Evolutionary conservation across 1,139 yeast genomes (phyloP).

Genomic region (Debaryomycetaceae sp.): DNA sequence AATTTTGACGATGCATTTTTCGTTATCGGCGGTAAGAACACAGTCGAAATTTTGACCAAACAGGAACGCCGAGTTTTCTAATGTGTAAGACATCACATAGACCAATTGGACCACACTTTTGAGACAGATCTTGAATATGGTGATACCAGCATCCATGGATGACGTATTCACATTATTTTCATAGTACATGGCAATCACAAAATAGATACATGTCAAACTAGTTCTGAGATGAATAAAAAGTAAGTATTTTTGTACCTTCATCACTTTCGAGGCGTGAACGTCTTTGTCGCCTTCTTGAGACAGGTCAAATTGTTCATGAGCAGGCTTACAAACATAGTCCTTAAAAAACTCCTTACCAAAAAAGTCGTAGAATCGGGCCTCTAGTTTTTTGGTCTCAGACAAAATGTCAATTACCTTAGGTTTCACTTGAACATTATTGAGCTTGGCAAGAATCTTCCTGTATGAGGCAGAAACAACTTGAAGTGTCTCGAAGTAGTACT

Average conservation of each 20-base stretch:
- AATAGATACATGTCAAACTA: conserved; percentile 43
- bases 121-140: conserved; percentile 41
- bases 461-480: conserved; percentile 24
- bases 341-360: conserved; percentile 46
- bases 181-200: conserved; percentile 41
- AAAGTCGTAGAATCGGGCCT: conserved; percentile 31
- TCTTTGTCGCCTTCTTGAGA: conserved; percentile 8
- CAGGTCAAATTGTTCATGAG: conserved; percentile 6
- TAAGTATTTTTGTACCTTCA: conserved; percentile 36
- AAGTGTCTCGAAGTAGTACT: conserved; percentile 14
- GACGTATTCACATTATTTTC: conserved; percentile 31
- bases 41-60: conserved; percentile 44
- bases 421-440: conserved; percentile 26
- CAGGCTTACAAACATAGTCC: conserved; percentile 37
- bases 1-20: conserved; percentile 42
- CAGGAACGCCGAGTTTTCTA: conserved; percentile 42
- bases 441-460: conserved; percentile 26
- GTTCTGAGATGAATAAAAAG: conserved; percentile 38
- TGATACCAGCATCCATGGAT: conserved; percentile 41
- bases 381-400: conserved; percentile 36
- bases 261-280: neutral
- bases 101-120: conserved; percentile 44
- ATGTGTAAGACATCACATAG: conserved; percentile 43
- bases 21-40: conserved; percentile 36
- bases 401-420: conserved; percentile 39